A percentile compares a stretch with the other conserved stretches of the same genome.
Evolutionary conservation across 345 rosid genomes (phyloP).

Genomic region (Iberis pinnata): DNA sequence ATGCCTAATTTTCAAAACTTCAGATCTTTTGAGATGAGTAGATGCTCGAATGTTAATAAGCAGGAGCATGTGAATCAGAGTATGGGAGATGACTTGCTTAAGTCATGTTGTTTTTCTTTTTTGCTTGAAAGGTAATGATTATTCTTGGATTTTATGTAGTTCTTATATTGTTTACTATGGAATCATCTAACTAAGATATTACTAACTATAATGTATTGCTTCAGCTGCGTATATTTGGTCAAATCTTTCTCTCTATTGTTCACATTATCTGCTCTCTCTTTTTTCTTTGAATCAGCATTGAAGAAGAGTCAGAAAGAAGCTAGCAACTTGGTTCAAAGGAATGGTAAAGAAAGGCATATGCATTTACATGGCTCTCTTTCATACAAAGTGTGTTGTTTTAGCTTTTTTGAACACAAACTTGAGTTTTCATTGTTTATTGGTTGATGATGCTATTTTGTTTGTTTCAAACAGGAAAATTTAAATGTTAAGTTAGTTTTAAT

Average conservation of each 20-base stretch:
- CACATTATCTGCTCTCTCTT: conserved; percentile 18
- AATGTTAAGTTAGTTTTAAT: too few species aligned
- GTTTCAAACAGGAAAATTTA: too few species aligned
- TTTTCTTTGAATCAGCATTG: conserved; percentile 35
- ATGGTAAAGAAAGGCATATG: conserved; percentile 35
- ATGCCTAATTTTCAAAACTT: conserved; percentile 37
- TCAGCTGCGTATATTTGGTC: conserved; percentile 92
- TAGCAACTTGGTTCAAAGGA: conserved; percentile 46
- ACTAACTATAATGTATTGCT: conserved; percentile 17
- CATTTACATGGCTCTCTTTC: too few species aligned
- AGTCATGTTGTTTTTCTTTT: conserved; percentile 70
- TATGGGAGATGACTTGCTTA: conserved; percentile 42
- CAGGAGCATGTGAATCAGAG: conserved; percentile 33
- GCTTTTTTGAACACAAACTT: too few species aligned
- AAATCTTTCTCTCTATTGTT: too few species aligned
- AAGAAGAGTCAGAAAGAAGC: conserved; percentile 84
- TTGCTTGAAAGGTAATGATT: conserved; percentile 88
- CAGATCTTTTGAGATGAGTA: conserved; percentile 46
- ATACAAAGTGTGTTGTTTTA: too few species aligned
- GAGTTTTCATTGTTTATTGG: too few species aligned
- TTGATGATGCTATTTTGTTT: too few species aligned
- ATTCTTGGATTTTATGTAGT: too few species aligned
- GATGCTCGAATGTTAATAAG: conserved; percentile 39
- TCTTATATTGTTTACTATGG: too few species aligned
- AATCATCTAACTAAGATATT: too few species aligned